Evolutionary conservation across 495 filamentous ascomycete species (phyloP).

Genomic region (Neurospora sp.): DNA sequence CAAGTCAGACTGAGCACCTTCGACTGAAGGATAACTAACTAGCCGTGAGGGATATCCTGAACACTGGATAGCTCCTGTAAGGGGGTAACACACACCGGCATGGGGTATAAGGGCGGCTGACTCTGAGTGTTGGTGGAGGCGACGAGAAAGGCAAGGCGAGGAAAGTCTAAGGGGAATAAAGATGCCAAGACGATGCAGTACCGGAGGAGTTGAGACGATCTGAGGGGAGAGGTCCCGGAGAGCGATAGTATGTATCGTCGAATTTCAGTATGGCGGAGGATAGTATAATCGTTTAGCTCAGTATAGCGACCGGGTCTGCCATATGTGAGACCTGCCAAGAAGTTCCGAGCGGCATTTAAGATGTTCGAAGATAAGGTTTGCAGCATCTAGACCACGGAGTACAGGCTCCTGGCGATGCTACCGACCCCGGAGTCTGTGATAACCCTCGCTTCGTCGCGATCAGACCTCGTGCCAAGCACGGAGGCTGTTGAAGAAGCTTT

Average conservation of each 20-base stretch:
- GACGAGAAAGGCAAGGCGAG: not conserved
- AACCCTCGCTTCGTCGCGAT: not conserved
- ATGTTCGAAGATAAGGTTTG: not conserved
- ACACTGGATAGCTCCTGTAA: not conserved
- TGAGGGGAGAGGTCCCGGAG: not conserved
- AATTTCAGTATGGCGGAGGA: not conserved
- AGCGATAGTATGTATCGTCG: not conserved
- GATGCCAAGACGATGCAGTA: not conserved
- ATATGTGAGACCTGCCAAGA: not conserved
- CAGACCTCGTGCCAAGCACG: not conserved
- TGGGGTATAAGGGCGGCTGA: not conserved
- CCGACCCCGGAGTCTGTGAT: not conserved
- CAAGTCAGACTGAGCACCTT: not conserved
- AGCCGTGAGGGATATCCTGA: not conserved
- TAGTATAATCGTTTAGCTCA: not conserved
- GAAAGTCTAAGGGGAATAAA: not conserved
- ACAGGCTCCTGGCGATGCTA: not conserved
- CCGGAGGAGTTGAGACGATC: not conserved
- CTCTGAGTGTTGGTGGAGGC: not conserved
- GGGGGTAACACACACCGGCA: not conserved
- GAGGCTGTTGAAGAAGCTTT: not conserved
- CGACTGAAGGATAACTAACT: not conserved
- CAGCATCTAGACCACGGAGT: not conserved
- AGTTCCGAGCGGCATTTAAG: not conserved
- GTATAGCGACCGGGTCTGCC: not conserved